These are phyloP conservation scores for Cicer cuneatum DNA, from an alignment of 306 rosid species.

Conservation along the genomic window DNA sequence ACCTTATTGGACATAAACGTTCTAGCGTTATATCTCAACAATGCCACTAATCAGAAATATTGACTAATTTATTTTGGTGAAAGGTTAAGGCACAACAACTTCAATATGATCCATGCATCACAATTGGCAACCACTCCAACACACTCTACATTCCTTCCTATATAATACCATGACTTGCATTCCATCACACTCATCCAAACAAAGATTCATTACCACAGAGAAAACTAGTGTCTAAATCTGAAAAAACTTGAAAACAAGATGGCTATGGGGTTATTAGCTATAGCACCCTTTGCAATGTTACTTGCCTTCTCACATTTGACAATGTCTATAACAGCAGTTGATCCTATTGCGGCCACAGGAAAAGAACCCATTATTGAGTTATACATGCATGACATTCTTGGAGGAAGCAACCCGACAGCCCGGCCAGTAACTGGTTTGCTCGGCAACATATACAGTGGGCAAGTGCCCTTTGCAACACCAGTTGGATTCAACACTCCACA, in stretches of 20 bases:
- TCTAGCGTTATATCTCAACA: slow-evolving; percentile 20
- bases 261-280: slow-evolving; percentile 39
- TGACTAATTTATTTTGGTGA: slow-evolving; percentile 4
- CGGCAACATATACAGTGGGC: slow-evolving; percentile 83
- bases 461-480: slow-evolving; percentile 84
- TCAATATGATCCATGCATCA: slow-evolving; percentile 49
- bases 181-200: slow-evolving; percentile 40
- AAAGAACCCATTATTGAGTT: slow-evolving; percentile 69
- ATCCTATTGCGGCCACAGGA: slow-evolving; percentile 56
- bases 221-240: slow-evolving; percentile 19
- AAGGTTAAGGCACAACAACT: slow-evolving; percentile 50
- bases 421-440: slow-evolving; percentile 83
- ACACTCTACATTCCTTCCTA: slow-evolving; percentile 34
- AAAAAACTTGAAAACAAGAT: slow-evolving; percentile 43
- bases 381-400: slow-evolving; percentile 90
- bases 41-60: slow-evolving; percentile 1
- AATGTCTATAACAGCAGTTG: slow-evolving; percentile 50
- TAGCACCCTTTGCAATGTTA: slow-evolving; percentile 45
- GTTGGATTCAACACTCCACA: slow-evolving; percentile 69
- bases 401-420: slow-evolving; percentile 79
- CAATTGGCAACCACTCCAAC: slow-evolving; percentile 70
- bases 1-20: background rate
- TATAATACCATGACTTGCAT: slow-evolving; percentile 47
- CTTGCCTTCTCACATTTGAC: slow-evolving; percentile 44
- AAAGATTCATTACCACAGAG: background rate